Evolutionary conservation across 2,329 filamentous ascomycete genomes (phyloP), one percentile per base, ranked within the genome.

Genomic region (Colletotrichum euphorbiae): DNA sequence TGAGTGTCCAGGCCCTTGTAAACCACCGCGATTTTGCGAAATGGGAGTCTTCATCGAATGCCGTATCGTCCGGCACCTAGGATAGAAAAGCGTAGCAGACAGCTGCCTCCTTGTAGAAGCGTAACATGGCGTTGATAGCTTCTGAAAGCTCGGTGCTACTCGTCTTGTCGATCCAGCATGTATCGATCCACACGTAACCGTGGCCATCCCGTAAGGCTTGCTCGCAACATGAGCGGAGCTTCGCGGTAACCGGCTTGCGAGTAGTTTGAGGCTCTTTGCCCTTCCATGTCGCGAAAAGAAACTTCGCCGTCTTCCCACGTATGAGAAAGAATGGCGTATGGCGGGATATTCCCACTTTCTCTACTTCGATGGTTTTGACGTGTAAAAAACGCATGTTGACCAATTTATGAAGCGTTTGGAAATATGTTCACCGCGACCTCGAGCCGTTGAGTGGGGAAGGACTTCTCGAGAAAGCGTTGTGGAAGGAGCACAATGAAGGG

Each of bases 321-420:
- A 50, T 80, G 79, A 3, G 78, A 80, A 0, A 80, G 73, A 24
- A 80, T 80, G 9, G 75, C 76, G 56, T 80, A 80, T 0, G 43
- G 21, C 0, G 74, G 75, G 2, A 55, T 40, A 0, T 17, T 28
- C 13, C 59, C 66, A 2, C 3, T n/a, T n/a, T n/a, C 38, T 74
- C 13, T 77, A 70, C 5, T 64, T 46, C 17, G 60, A 57, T 46
- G 2, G 69, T 73, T 6, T 61, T 28, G 3, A 66, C 63, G 55
- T 77, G 73, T 4, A 77, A 62, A 5, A 77, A 71, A 12, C 75
- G 71, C 75, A 76, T 77, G 1, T 28, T 28, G 28, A 28, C 28
- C 28, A 8, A 7, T 7, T 28, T 7, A 24, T 28, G 2, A 28
- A 28, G 28, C 28, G 28, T 7, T 28, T 7, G 5, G 28, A 7